These are phyloP conservation scores for Bryoerythrophyllum caledonicum DNA, from an alignment of 225 moss, liverwort and hornwort species.

Conservation along the genomic window DNA sequence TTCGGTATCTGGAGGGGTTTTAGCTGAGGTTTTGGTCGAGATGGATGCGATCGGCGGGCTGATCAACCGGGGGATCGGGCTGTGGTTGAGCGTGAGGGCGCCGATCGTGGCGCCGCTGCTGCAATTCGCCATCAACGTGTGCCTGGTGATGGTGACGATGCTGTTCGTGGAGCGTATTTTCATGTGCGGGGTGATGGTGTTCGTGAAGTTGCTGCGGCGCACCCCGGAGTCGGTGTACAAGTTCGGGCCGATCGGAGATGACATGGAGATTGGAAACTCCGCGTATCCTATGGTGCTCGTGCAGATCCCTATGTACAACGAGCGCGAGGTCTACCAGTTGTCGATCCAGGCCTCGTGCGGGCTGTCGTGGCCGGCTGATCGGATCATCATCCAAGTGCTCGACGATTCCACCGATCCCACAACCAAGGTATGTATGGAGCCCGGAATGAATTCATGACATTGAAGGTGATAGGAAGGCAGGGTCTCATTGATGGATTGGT, in stretches of 20 bases:
- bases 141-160: conserved; percentile 80
- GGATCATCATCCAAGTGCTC: conserved; percentile 78
- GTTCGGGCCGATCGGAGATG: conserved; percentile 62
- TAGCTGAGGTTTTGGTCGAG: neutral
- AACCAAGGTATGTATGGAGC: conserved; percentile 54
- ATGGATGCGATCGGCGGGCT: conserved; percentile 21
- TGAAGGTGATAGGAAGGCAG: no score
- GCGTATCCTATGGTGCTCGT: conserved; percentile 72
- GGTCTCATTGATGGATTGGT: neutral
- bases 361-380: conserved; percentile 72
- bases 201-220: conserved; percentile 50
- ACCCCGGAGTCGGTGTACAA: conserved; percentile 46
- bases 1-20: no score
- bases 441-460: no score
- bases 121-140: conserved; percentile 64
- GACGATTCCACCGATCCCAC: conserved; percentile 79
- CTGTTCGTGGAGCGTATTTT: conserved; percentile 76
- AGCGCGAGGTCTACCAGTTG: conserved; percentile 77
- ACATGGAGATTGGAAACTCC: conserved; percentile 60
- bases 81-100: conserved; percentile 64
- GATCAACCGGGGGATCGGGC: conserved; percentile 43
- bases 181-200: conserved; percentile 63
- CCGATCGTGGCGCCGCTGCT: conserved; percentile 66
- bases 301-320: conserved; percentile 84
- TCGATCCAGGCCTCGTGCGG: conserved; percentile 81